These are phyloP conservation scores for Polymyxa betae DNA, from an alignment of 208 protist genomes.

Conservation along the genomic window DNA sequence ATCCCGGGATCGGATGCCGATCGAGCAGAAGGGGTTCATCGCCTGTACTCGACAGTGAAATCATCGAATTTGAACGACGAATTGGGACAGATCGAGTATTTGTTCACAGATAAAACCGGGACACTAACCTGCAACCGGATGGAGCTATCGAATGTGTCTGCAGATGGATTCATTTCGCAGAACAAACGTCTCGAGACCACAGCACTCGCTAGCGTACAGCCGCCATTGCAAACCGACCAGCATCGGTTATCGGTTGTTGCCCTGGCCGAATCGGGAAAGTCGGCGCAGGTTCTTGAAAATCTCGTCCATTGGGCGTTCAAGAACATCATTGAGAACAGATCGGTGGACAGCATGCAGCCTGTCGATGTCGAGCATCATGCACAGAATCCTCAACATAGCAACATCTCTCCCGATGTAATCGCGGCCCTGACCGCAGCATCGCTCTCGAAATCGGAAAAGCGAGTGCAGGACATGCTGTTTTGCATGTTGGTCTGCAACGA, in stretches of 20 bases:
- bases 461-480: constrained; percentile 43
- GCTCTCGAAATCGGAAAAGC: background rate
- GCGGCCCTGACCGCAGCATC: background rate
- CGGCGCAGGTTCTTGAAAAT: background rate
- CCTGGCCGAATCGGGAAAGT: background rate
- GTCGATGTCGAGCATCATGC: background rate
- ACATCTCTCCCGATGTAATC: background rate
- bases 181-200: background rate
- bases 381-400: background rate
- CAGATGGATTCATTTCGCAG: background rate
- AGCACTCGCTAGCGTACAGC: background rate
- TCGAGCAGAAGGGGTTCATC: background rate
- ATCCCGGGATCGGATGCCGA: background rate
- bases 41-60: constrained; percentile 78
- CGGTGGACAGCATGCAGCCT: background rate
- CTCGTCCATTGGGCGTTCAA: constrained; percentile 30
- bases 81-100: constrained; percentile 92
- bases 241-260: background rate
- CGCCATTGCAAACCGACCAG: background rate
- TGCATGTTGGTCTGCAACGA: constrained; percentile 52
- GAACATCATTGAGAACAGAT: background rate
- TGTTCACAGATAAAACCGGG: constrained; percentile 98
- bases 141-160: constrained; percentile 25
- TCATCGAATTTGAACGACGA: constrained; percentile 95
- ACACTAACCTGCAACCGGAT: constrained; percentile 87